Conservation (phyloP, 2,329 filamentous ascomycete species). For the Epichloe uncinata region DNA sequence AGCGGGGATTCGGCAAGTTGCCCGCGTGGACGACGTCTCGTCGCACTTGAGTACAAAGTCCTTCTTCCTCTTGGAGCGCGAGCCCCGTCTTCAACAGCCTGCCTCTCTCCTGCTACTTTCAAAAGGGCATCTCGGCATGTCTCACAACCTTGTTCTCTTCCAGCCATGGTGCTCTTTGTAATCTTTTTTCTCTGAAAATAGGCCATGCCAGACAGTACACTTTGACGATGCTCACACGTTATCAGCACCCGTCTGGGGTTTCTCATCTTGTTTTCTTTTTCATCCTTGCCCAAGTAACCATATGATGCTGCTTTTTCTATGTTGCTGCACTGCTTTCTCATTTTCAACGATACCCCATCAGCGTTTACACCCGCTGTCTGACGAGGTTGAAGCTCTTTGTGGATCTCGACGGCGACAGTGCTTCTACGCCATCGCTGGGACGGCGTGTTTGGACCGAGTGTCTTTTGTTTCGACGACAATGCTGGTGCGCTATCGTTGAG, state of each 20-base stretch:
- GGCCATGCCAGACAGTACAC: background rate
- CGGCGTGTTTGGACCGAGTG: constrained; percentile 38
- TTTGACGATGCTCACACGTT: constrained; percentile 43
- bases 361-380: constrained; percentile 32
- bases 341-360: constrained; percentile 30
- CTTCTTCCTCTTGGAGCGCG: background rate
- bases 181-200: constrained; percentile 2
- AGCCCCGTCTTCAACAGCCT: constrained; percentile 7
- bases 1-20: constrained; percentile 42
- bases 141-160: background rate
- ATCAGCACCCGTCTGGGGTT: constrained; percentile 19
- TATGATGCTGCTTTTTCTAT: constrained; percentile 7
- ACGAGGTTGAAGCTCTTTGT: constrained; percentile 20
- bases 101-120: background rate
- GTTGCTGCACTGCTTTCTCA: constrained; percentile 13
- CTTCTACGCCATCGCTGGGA: constrained; percentile 43
- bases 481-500: constrained; percentile 38
- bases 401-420: constrained; percentile 39
- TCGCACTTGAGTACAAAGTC: constrained; percentile 14
- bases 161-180: too few species aligned
- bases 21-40: constrained; percentile 20
- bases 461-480: constrained; percentile 31
- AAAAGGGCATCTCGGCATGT: constrained; percentile 6
- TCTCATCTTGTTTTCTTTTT: background rate
- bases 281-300: background rate